These are phyloP conservation scores for Vigna radiata DNA, from an alignment of 306 rosid genomes.

Conservation along the genomic window DNA sequence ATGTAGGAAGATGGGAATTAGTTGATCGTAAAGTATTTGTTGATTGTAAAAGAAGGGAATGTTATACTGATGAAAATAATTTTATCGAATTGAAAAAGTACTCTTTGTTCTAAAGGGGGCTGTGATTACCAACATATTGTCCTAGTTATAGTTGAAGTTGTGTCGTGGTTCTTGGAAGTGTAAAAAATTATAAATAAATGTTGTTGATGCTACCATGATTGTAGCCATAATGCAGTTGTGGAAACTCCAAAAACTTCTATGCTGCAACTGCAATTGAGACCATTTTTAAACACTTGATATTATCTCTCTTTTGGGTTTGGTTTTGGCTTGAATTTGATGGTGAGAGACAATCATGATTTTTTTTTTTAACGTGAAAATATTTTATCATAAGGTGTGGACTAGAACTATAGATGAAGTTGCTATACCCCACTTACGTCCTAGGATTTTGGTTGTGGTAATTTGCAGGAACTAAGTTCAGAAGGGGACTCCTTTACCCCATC, in stretches of 20 bases:
- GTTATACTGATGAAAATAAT: neutral
- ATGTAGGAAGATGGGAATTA: neutral
- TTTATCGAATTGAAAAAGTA: neutral
- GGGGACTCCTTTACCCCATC: conserved; percentile 71
- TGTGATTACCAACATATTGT: neutral
- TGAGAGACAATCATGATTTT: conserved; percentile 3
- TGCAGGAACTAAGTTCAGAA: conserved; percentile 80
- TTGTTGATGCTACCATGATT: neutral
- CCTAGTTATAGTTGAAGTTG: neutral
- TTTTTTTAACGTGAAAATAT: neutral
- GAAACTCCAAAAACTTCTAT: neutral
- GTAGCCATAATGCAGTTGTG: neutral
- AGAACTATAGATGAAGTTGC: conserved; percentile 10
- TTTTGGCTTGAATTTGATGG: conserved; percentile 24
- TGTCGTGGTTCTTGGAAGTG: neutral
- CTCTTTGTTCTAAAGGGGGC: neutral
- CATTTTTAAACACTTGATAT: neutral
- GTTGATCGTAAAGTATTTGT: conserved; percentile 2
- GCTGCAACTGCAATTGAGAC: neutral
- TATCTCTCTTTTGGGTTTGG: conserved; percentile 25
- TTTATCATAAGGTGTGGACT: neutral
- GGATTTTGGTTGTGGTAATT: conserved; percentile 31
- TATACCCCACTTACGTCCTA: neutral
- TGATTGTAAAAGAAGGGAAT: neutral
- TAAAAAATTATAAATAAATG: neutral